Evolutionary conservation across 257 asterid genomes (phyloP).

Genomic region (Capsicum chinense): DNA sequence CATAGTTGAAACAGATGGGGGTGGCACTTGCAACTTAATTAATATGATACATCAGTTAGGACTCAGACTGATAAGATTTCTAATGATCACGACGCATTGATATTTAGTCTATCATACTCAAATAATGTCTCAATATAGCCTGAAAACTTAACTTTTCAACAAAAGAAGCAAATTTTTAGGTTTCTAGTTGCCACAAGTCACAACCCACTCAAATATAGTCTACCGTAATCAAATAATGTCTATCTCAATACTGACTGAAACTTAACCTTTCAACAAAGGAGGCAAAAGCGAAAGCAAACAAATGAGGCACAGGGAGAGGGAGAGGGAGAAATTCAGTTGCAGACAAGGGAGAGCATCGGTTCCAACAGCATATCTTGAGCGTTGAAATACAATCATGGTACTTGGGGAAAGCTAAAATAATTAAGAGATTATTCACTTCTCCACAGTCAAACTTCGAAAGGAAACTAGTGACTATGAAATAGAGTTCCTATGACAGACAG

Average conservation of each 20-base stretch:
- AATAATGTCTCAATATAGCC: not conserved
- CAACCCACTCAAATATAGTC: not conserved
- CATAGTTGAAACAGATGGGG: not conserved
- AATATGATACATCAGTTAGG: not conserved
- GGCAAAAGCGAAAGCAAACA: not conserved
- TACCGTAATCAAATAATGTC: not conserved
- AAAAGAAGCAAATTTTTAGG: not conserved
- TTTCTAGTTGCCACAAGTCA: not conserved
- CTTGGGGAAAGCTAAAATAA: not conserved
- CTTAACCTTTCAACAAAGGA: not conserved
- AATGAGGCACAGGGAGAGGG: not conserved
- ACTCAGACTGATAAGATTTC: not conserved
- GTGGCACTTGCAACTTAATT: not conserved
- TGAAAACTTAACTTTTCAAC: not conserved
- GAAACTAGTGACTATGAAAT: not conserved
- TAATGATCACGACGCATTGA: not conserved
- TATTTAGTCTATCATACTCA: not conserved
- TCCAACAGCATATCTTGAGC: not conserved
- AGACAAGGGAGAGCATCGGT: not conserved
- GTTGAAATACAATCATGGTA: not conserved
- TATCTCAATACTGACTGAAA: not conserved
- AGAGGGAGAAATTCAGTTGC: not conserved
- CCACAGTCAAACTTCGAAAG: not conserved
- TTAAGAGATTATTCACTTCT: not conserved
- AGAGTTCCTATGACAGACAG: not conserved